Percentiles rank a stretch among this genome's conserved stretches.
Evolutionary conservation across 306 rosid species (phyloP).

Genomic region (Quercus parvula): DNA sequence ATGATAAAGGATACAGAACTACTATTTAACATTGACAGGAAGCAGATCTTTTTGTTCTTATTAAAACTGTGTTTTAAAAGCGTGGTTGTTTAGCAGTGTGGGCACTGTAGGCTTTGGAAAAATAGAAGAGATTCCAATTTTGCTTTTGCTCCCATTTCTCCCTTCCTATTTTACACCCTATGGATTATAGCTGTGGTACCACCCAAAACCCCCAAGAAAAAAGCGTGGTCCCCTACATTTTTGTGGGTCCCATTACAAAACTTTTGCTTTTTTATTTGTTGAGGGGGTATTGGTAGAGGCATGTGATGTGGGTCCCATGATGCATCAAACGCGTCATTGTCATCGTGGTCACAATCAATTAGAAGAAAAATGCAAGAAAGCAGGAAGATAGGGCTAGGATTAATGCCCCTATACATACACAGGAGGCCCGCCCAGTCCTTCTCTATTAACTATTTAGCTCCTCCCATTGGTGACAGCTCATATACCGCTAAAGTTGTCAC

Average conservation of each 20-base stretch:
- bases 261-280: slow-evolving; percentile 3
- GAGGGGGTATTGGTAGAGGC: slow-evolving; percentile 34
- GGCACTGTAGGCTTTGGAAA: neutral
- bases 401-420: slow-evolving; percentile 15
- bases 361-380: slow-evolving; percentile 30
- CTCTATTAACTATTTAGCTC: no score
- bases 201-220: neutral
- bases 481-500: neutral
- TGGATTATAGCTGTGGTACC: slow-evolving; percentile 9
- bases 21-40: neutral
- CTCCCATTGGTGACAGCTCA: slow-evolving; percentile 31
- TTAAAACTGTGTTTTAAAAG: no score
- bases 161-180: neutral
- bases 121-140: slow-evolving; percentile 16
- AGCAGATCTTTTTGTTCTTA: no score
- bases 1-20: neutral
- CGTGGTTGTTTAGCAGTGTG: neutral
- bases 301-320: slow-evolving; percentile 55
- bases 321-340: slow-evolving; percentile 34
- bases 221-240: slow-evolving; percentile 23
- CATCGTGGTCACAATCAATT: slow-evolving; percentile 38
- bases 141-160: neutral
- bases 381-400: slow-evolving; percentile 28
- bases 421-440: no score
- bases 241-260: slow-evolving; percentile 29